Percentiles rank a stretch among this genome's conserved stretches.
Evolutionary conservation across 2,329 filamentous ascomycete species (phyloP).

Genomic region (Colletotrichum eleusines): DNA sequence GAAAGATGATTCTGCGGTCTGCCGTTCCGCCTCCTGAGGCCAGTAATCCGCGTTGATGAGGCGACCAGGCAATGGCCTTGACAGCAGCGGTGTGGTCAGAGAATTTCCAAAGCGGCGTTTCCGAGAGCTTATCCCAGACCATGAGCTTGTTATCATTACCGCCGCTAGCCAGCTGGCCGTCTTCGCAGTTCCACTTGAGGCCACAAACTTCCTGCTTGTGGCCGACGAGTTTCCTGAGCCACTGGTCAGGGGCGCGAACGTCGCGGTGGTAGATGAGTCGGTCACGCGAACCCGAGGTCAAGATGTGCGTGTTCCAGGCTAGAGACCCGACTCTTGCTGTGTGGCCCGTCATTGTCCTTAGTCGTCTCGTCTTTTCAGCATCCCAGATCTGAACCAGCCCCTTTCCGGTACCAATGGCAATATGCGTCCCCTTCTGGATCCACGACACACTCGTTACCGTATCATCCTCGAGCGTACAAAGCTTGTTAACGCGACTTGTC

Average conservation of each 20-base stretch:
- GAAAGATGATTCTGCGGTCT: constrained; percentile 96
- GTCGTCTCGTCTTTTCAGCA: constrained; percentile 83
- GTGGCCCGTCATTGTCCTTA: constrained; percentile 97
- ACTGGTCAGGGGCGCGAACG: constrained; percentile 92
- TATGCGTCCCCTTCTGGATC: constrained; percentile 97
- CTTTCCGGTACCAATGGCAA: constrained; percentile 94
- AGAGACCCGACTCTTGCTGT: constrained; percentile 92
- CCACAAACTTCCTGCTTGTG: constrained; percentile 99
- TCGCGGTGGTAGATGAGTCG: constrained; percentile 95
- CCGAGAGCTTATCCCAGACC: constrained; percentile 97
- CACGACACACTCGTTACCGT: constrained; percentile 97
- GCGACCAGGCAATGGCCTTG: constrained; percentile 98
- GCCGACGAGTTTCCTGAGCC: constrained; percentile 85
- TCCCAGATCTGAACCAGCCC: constrained; percentile 98
- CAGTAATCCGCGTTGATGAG: constrained; percentile 93
- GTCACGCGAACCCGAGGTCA: constrained; percentile 94
- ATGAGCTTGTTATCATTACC: constrained; percentile 99
- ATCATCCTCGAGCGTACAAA: constrained; percentile 93
- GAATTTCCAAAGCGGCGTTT: constrained; percentile 93
- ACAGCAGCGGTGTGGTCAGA: constrained; percentile 95
- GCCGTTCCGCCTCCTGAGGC: constrained; percentile 96
- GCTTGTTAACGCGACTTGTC: constrained; percentile 89
- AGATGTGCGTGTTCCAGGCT: constrained; percentile 98
- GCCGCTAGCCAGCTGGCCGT: constrained; percentile 92
- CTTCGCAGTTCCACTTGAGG: constrained; percentile 95